Evolutionary conservation across 495 filamentous ascomycete genomes (phyloP).

Genomic region (Cairneyella variabilis): DNA sequence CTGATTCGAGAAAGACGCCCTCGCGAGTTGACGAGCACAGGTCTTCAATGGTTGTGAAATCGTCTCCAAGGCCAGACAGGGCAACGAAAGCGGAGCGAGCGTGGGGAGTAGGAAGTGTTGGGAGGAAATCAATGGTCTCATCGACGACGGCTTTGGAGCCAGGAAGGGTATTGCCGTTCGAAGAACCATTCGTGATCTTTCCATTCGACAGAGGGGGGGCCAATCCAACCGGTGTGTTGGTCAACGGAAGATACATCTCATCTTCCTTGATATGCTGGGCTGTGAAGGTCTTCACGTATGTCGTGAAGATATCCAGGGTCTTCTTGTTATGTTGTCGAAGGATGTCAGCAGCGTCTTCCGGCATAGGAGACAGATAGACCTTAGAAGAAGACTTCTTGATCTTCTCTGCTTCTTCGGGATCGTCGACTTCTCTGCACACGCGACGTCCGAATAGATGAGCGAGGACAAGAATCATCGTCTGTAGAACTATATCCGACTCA

Average conservation of each 20-base stretch:
- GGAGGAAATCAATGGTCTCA: slow-evolving; percentile 9
- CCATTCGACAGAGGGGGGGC: slow-evolving; percentile 10
- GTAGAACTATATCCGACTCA: slow-evolving; percentile 35
- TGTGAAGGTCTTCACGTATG: slow-evolving; percentile 65
- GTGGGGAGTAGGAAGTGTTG: slow-evolving; percentile 26
- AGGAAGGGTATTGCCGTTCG: background rate
- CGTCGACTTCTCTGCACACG: slow-evolving; percentile 32
- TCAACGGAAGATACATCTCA: slow-evolving; percentile 57
- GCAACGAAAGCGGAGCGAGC: slow-evolving; percentile 66
- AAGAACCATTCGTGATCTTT: slow-evolving; percentile 1
- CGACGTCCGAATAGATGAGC: slow-evolving; percentile 63
- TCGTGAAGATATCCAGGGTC: slow-evolving; percentile 58
- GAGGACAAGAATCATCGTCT: slow-evolving; percentile 59
- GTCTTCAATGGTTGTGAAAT: slow-evolving; percentile 57
- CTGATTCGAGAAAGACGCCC: slow-evolving; percentile 68
- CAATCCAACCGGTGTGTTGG: slow-evolving; percentile 39
- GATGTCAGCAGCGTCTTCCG: slow-evolving; percentile 46
- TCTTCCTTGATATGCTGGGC: slow-evolving; percentile 51
- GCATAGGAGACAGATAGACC: slow-evolving; percentile 61
- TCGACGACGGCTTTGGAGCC: background rate
- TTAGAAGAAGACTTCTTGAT: slow-evolving; percentile 51
- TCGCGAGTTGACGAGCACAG: slow-evolving; percentile 57
- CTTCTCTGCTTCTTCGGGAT: slow-evolving; percentile 30
- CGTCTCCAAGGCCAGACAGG: slow-evolving; percentile 62
- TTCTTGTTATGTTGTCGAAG: slow-evolving; percentile 58